Base-by-base conservation (phyloP, 495 filamentous ascomycete genomes). In the Aspergillus mulundensis region DNA sequence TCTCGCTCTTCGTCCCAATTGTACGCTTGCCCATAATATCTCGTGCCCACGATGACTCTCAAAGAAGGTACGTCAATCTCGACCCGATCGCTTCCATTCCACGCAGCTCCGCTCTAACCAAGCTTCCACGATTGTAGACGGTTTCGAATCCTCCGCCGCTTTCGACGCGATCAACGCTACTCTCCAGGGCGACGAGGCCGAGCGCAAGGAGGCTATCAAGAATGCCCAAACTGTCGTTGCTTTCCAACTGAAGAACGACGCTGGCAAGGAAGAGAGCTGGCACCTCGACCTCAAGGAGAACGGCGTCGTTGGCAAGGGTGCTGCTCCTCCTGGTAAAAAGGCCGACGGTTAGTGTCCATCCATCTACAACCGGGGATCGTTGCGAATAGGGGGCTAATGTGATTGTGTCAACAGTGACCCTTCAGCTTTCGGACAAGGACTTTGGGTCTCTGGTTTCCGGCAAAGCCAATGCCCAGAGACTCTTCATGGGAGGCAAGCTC, bases 401-500 rank as follows among this genome's bases (percentile, higher is more conserved):
- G 60, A 45, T 59, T 16, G 7, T 12, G 32, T 48, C 8, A n/a
- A 57, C 36, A 95, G 94, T 97, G 36, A 94, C 89, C 15, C 83
- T 98, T 24, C 69, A 77, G 6, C 84, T 97, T 54, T 88, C 87
- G 49, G 94, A 98, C 57, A 82, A 80, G 43, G 91, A 98, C 67
- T 98, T 98, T 62, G 79, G 73, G 24, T 83, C 83, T 66, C 82
- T 98, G 53, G 85, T 95, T 47, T 68, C 81, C 47, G 94, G 95
- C 63, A 91, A 95, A 81, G 90, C 87, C 66, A 92, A 96, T 61
- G 91, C 94, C 50, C 94, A 97, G 82, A 85, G 85, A 64, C 73
- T 98, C 54, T 98, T 97, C 78, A 97, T 98, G 91, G 81, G 81
- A 7, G 94, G 94, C 66, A 96, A 95, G 80, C 80, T 98, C 66